Percentiles rank a stretch among this genome's conserved stretches.
Conservation (phyloP, 495 filamentous ascomycete genomes). For the Neurospora sp. region DNA sequence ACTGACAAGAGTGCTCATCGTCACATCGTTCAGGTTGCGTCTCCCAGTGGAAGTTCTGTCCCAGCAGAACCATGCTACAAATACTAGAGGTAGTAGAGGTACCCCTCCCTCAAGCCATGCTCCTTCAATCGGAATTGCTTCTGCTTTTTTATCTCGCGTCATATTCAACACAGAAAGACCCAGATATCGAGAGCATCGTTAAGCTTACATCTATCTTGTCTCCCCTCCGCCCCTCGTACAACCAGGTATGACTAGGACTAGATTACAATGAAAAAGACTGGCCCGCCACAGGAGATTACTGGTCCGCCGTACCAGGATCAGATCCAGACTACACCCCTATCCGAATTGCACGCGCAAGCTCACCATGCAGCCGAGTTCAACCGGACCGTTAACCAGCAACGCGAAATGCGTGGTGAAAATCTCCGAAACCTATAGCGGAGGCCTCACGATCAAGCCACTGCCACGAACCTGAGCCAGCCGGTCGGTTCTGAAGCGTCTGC, state of each 20-base stretch:
- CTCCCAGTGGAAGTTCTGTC: neutral
- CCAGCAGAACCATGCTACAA: neutral
- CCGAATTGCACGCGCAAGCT: constrained; percentile 83
- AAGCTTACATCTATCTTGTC: neutral
- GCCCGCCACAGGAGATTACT: constrained; percentile 75
- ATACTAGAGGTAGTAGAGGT: neutral
- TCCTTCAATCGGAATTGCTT: neutral
- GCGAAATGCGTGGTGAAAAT: constrained; percentile 63
- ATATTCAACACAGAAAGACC: neutral
- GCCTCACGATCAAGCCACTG: constrained; percentile 60
- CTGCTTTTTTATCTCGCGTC: neutral
- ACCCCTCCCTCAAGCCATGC: neutral
- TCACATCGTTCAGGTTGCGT: neutral
- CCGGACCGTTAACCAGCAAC: constrained; percentile 63
- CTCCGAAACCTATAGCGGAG: constrained; percentile 67
- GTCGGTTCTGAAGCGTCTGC: constrained; percentile 30
- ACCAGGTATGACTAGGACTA: constrained; percentile 60
- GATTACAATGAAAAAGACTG: constrained; percentile 64
- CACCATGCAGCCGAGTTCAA: constrained; percentile 85
- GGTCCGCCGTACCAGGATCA: constrained; percentile 85
- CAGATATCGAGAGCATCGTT: neutral
- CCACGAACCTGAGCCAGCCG: constrained; percentile 39
- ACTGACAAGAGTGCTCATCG: neutral
- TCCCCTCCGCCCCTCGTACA: constrained; percentile 56
- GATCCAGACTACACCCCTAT: constrained; percentile 62